Base-by-base conservation (phyloP, 345 rosid genomes). In the Aquilaria sinensis region DNA sequence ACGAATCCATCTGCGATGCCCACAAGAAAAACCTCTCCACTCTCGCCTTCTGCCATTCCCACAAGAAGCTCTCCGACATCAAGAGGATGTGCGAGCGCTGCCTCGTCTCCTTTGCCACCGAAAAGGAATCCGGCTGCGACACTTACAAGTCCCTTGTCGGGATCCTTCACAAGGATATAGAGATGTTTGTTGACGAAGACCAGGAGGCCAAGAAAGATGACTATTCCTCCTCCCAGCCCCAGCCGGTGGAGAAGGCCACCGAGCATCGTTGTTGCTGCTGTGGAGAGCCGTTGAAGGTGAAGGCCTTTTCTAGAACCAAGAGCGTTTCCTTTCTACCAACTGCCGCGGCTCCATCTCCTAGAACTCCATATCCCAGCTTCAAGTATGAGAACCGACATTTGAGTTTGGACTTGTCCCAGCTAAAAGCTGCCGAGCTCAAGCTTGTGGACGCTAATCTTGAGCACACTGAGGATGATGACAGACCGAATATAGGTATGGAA, bases 71-170 rank as follows among this genome's bases (percentile, higher is more conserved):
- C 61, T 88, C 96, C 41, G 85, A 94, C 63, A 83, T 88, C 13
- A 80, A 78, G 67, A 75, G 75, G 57, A 81, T 90, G 96, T 90
- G 99, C 58, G 99, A 94, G 60, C 82, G 78, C 11, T 94, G 99
- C 66, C 96, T 94, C 63, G 92, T 90, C 51, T 94, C 97, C 1
- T 94, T 90, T n/a, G 95, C 97, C 0, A 81, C 97, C 0, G 79
- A 80, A 68, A 94, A 77, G 73, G 89, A 87, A 71, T 81, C 95
- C 0, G 96, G 84, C 53, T 78, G 86, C 16, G 87, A 85, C 53
- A 81, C 89, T 4, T 90, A 85, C 58, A 93, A 90, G 68, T 85
- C 96, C 57, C 96, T 84, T 29, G 76, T 81, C 14, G 91, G 93
- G 50, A 80, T 84, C 58, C 68, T 88, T 53, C 94, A 85, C 13